Base-by-base conservation (phyloP, 2,329 filamentous ascomycete species). In the Pseudogymnoascus sp. region DNA sequence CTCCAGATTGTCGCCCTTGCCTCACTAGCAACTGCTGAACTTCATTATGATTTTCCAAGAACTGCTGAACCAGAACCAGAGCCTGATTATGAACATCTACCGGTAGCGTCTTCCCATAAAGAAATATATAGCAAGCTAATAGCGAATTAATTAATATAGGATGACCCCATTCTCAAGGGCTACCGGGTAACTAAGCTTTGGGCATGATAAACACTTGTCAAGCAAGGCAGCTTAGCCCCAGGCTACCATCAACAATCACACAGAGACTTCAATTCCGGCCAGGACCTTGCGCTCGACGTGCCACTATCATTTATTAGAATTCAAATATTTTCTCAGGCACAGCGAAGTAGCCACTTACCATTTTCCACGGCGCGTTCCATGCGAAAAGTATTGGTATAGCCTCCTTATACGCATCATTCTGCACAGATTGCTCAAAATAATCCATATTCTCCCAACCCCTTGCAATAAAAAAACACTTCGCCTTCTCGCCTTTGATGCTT, bases 361-460 rank as follows among this genome's bases (percentile, higher is more conserved):
- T 60, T 45, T 66, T 66, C 21, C 28, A 66, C 60, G 65, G 65
- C 41, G 65, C 65, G n/a, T 66, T 66, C 65, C 64, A 66, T 60
- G 34, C 65, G 21, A 63, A 60, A 28, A 66, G 65, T 37, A 66
- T 39, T 21, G 65, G 64, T 60, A 66, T 66, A 25, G 65, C 66
- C 61, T 65, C 60, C 34, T 67, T 65, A 63, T 41, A 63, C 2
- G 61, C 62, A 62, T 68, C 63, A 34, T 28, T 51, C 61, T 65
- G 60, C 14, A 67, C 28, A 25, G 63, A 28, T 62, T 67, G 13
- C 64, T 68, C 66, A 19, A 68, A 68, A 41, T 31, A 16, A 34
- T 61, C 61, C 65, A 68, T 65, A 41, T 48, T 67, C 25, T 68
- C 63, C 66, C 66, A 68, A 16, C 66, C 65, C 61, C 61, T 65